Base-by-base conservation (phyloP, 169 alveolate species). In the Cryptosporidium viatorum region DNA sequence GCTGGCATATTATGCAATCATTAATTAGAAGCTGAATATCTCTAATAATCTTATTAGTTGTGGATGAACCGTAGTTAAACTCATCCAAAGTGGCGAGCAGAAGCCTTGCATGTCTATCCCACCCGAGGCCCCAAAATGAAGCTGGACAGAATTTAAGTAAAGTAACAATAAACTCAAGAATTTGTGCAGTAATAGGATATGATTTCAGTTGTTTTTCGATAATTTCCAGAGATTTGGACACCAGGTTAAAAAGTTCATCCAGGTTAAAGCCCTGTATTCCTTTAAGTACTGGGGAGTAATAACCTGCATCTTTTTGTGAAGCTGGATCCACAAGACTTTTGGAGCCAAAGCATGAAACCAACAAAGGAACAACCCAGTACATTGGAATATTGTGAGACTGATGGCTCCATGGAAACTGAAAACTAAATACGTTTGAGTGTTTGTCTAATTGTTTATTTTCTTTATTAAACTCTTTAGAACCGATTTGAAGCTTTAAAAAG, bases 81-180 rank as follows among this genome's bases (percentile, higher is more conserved):
- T 55, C 55, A 2, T 21, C 43, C 31, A 51, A 6, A 21, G 59
- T 73, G 14, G 62, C 23, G 6, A 80, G 45, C 29, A 80, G n/a
- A 16, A 80, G 55, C 14, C 65, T 80, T 60, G 80, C 89, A 48
- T 80, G 89, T 21, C 89, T 59, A 23, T 59, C 75, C 89, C 89
- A 80, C 4, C 89, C 89, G 5, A 80, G 70, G 9, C 89, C 89
- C 89, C 89, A 80, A 4, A 80, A 80, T 12, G 59, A 80, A 48
- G 59, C 89, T 2, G 89, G 89, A 29, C 89, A 80, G 14, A 26
- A 48, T 16, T n/a, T 37, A n/a, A 80, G 65, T 41, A 80, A 23
- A 29, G 21, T 41, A 7, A 29, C 48, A 12, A 65, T 41, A 80
- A 80, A 80, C 41, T 62, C 70, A 60, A 80, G 75, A 16, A 58